Conservation (phyloP, 2,329 filamentous ascomycete genomes). For the Talaromyces verruculosus region DNA sequence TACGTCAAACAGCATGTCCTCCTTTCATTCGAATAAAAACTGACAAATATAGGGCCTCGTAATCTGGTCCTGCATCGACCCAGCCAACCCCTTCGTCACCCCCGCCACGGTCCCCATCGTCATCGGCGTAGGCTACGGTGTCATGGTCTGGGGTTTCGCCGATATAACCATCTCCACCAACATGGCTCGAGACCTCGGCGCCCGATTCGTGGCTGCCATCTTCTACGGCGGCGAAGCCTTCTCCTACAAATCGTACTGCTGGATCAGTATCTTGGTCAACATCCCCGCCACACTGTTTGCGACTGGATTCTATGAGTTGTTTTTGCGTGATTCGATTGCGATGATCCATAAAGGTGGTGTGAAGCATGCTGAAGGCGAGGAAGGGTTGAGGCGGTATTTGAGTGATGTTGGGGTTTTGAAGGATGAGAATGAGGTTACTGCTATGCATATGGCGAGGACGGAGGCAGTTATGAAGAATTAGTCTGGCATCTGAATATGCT, state of each 20-base stretch:
- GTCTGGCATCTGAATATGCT: background rate
- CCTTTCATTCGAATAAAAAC: background rate
- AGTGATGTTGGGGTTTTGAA: conserved; percentile 35
- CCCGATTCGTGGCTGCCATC: conserved; percentile 59
- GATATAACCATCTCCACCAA: conserved; percentile 58
- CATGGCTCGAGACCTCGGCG: conserved; percentile 59
- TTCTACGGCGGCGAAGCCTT: conserved; percentile 57
- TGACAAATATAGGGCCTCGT: conserved; percentile 45
- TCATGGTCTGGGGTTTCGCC: conserved; percentile 59
- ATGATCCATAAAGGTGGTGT: conserved; percentile 54
- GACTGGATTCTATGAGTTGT: conserved; percentile 55
- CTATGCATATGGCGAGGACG: conserved; percentile 6
- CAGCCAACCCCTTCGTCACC: conserved; percentile 58
- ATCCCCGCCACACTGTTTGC: conserved; percentile 59
- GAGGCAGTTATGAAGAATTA: conserved; percentile 1
- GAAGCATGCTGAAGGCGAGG: conserved; percentile 53
- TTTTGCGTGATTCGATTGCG: conserved; percentile 55
- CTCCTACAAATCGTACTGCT: conserved; percentile 47
- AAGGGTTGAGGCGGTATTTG: conserved; percentile 49
- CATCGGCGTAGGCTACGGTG: conserved; percentile 57
- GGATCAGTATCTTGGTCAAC: conserved; percentile 58
- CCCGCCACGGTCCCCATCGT: conserved; percentile 52
- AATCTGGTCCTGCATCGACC: conserved; percentile 60
- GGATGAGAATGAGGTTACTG: conserved; percentile 15
- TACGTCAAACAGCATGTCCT: conserved; percentile 25